Evolutionary conservation across 495 filamentous ascomycete genomes (phyloP).

Genomic region (Haplographium delicatum): DNA sequence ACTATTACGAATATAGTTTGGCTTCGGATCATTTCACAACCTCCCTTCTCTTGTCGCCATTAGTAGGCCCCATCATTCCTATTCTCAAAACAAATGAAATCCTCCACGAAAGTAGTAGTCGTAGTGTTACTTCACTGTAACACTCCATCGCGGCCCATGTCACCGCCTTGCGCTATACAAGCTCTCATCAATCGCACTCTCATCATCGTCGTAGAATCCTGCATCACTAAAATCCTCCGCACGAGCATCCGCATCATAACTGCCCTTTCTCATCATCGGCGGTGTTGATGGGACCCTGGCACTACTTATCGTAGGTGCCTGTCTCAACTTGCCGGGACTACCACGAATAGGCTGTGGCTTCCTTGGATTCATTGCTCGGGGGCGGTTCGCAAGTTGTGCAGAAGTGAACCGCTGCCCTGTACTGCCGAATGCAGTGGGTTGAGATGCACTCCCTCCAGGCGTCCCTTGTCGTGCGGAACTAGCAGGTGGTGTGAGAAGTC

Average conservation of each 20-base stretch:
- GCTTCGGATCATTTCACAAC: too few species aligned
- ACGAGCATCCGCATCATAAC: conserved; percentile 70
- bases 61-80: too few species aligned
- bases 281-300: conserved; percentile 54
- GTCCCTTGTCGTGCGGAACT: conserved; percentile 37
- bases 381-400: conserved; percentile 42
- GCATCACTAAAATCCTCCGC: conserved; percentile 49
- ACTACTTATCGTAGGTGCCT: conserved; percentile 15
- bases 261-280: conserved; percentile 59
- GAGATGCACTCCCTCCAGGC: conserved; percentile 37
- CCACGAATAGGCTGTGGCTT: conserved; percentile 16
- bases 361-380: conserved; percentile 27
- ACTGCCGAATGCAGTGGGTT: conserved; percentile 46
- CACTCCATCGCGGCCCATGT: not conserved
- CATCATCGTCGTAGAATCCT: conserved; percentile 51
- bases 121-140: too few species aligned
- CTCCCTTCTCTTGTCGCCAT: not conserved
- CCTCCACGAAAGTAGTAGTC: too few species aligned
- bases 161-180: conserved; percentile 5
- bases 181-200: conserved; percentile 19
- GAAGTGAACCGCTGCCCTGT: conserved; percentile 47
- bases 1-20: not conserved
- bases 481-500: conserved; percentile 77
- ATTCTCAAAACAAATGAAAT: conserved; percentile 12
- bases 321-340: conserved; percentile 8